Conservation (phyloP, 164 flowering plant genomes). For the Dillenia suffruticosa region DNA sequence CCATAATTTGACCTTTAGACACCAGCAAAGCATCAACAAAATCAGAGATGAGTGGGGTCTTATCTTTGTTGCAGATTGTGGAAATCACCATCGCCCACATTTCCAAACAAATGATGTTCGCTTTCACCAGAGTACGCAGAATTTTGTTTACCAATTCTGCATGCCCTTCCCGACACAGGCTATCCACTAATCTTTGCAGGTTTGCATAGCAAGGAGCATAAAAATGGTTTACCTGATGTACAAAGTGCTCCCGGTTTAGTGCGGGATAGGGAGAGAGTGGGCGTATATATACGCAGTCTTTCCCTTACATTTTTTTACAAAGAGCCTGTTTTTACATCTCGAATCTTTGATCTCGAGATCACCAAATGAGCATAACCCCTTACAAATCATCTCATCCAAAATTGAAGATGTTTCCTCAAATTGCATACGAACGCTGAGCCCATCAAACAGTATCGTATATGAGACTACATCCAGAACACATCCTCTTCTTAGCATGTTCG, state of each 20-base stretch:
- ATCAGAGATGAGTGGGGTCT: slow-evolving; percentile 11
- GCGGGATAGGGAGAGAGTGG: no score
- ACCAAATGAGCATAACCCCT: no score
- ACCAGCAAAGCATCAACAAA: slow-evolving; percentile 24
- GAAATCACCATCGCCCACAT: slow-evolving; percentile 33
- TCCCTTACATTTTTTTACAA: no score
- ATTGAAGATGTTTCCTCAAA: slow-evolving; percentile 46
- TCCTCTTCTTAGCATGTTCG: slow-evolving; percentile 82
- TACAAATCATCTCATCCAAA: slow-evolving; percentile 79
- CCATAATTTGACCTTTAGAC: slow-evolving; percentile 5
- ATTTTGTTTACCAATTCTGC: no score
- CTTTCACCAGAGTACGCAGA: no score
- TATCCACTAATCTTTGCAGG: slow-evolving; percentile 28
- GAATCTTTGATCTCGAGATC: no score
- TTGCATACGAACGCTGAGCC: slow-evolving; percentile 38
- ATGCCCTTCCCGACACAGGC: no score
- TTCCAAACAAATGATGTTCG: no score
- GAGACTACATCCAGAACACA: slow-evolving; percentile 77
- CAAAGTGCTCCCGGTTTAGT: no score
- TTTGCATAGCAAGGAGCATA: slow-evolving; percentile 33
- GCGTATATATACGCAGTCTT: no score
- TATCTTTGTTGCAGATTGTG: slow-evolving; percentile 19
- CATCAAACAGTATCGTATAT: slow-evolving; percentile 56
- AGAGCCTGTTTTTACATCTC: no score
- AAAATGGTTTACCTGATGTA: no score